phyloP scores from a whole-genome alignment of 352 stramenopile genomes.

The Phytophthora sp. region DNA sequence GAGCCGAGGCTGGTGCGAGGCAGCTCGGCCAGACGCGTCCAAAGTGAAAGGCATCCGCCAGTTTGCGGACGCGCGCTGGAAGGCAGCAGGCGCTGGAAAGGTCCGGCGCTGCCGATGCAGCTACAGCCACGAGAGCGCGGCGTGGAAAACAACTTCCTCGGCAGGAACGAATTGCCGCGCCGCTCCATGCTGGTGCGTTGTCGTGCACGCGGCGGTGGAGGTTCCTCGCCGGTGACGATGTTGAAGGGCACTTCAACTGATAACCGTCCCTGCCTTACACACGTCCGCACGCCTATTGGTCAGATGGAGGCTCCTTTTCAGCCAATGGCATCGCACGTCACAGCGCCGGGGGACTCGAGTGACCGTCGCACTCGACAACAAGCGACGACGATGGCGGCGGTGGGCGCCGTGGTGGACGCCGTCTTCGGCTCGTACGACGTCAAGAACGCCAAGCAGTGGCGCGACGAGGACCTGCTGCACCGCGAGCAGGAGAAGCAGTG shows the following conservation, averaged over 20 bases:
- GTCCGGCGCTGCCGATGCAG: too few species aligned
- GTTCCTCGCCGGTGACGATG: constrained; percentile 28
- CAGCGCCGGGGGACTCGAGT: constrained; percentile 16
- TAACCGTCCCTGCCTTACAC: constrained; percentile 23
- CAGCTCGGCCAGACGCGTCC: too few species aligned
- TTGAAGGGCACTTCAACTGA: constrained; percentile 38
- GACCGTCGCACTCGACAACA: background rate
- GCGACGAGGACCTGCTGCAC: constrained; percentile 73
- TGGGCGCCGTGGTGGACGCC: constrained; percentile 71
- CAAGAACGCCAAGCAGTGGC: constrained; percentile 86
- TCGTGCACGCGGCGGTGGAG: too few species aligned
- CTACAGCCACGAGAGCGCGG: too few species aligned
- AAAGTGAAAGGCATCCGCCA: too few species aligned
- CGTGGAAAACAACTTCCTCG: too few species aligned
- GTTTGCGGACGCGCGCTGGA: too few species aligned
- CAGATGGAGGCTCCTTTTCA: background rate
- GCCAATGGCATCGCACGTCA: background rate
- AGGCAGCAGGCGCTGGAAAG: too few species aligned
- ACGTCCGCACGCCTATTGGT: constrained; percentile 13
- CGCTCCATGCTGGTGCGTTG: too few species aligned
- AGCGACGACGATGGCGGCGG: constrained; percentile 48
- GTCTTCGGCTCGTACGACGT: constrained; percentile 86
- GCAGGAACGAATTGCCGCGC: too few species aligned
- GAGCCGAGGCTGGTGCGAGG: too few species aligned
- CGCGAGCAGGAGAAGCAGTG: constrained; percentile 82